These are phyloP conservation scores for Lepidium didymum DNA, from an alignment of 345 rosid species.

Conservation along the genomic window DNA sequence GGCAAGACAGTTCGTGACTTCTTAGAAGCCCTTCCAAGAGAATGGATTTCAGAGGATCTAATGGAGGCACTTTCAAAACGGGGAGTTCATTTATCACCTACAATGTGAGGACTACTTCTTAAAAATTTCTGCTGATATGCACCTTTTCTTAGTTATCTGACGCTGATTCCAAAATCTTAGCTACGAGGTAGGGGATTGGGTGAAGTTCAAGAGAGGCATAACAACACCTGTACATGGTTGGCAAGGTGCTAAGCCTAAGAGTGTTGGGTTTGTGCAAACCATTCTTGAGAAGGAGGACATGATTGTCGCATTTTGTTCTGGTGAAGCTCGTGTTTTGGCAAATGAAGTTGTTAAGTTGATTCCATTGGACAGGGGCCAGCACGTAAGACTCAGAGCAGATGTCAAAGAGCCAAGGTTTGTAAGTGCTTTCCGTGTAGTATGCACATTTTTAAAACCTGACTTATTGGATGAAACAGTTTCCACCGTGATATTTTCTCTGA, in stretches of 20 bases:
- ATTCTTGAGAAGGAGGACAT: constrained; percentile 67
- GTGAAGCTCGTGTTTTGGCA: constrained; percentile 76
- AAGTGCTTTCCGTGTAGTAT: neutral
- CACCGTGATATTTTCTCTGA: neutral
- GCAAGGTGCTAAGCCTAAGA: constrained; percentile 87
- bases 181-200: constrained; percentile 95
- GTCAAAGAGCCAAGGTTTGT: constrained; percentile 89
- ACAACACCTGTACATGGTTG: constrained; percentile 70
- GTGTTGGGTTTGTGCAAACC: constrained; percentile 95
- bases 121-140: constrained; percentile 11
- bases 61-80: constrained; percentile 77
- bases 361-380: constrained; percentile 95
- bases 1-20: constrained; percentile 88
- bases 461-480: neutral
- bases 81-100: constrained; percentile 82
- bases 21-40: constrained; percentile 93
- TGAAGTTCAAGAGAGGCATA: constrained; percentile 79
- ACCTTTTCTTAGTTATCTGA: neutral
- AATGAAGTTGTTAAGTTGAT: constrained; percentile 81
- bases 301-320: constrained; percentile 81
- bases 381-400: constrained; percentile 71
- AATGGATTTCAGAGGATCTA: constrained; percentile 96
- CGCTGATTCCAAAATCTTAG: constrained; percentile 32
- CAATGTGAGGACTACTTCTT: constrained; percentile 51
- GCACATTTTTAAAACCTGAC: neutral